Conservation (phyloP, 2,329 filamentous ascomycete species). For the Catunica adiposa region DNA sequence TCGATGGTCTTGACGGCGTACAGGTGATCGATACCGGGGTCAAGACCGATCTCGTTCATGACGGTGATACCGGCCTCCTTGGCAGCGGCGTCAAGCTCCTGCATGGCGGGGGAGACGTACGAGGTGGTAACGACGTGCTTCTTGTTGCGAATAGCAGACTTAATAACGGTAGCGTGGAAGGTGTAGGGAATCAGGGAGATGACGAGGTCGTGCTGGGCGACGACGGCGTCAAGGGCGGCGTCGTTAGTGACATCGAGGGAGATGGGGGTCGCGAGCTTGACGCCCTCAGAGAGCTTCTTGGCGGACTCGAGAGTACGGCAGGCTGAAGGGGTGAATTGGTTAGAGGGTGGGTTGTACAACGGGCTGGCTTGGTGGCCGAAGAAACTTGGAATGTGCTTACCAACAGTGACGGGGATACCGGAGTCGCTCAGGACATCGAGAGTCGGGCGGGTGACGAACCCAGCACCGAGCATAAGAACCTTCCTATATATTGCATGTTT, state of each 20-base stretch:
- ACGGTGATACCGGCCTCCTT: constrained; percentile 91
- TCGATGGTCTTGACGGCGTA: constrained; percentile 77
- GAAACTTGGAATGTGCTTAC: constrained; percentile 25
- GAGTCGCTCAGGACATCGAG: constrained; percentile 44
- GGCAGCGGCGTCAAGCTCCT: constrained; percentile 64
- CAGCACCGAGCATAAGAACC: constrained; percentile 25
- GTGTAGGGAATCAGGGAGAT: constrained; percentile 83
- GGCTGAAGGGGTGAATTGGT: constrained; percentile 30
- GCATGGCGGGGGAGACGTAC: constrained; percentile 85
- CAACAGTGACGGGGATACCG: constrained; percentile 49
- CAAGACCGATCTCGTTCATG: constrained; percentile 85
- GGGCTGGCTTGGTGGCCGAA: no score
- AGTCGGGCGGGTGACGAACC: constrained; percentile 46
- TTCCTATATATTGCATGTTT: constrained; percentile 5
- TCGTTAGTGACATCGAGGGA: constrained; percentile 70
- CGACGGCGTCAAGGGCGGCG: constrained; percentile 60
- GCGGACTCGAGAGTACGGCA: constrained; percentile 68
- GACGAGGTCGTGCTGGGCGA: constrained; percentile 64
- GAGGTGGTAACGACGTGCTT: constrained; percentile 92
- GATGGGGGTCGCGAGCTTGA: constrained; percentile 59
- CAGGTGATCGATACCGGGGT: constrained; percentile 58
- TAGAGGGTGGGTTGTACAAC: no score
- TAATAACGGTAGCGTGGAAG: constrained; percentile 77
- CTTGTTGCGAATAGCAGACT: constrained; percentile 82
- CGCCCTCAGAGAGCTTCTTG: constrained; percentile 54